Evolutionary conservation across 202 grass and related monocot species (phyloP).

Genomic region (Cymbopogon flexuosus): DNA sequence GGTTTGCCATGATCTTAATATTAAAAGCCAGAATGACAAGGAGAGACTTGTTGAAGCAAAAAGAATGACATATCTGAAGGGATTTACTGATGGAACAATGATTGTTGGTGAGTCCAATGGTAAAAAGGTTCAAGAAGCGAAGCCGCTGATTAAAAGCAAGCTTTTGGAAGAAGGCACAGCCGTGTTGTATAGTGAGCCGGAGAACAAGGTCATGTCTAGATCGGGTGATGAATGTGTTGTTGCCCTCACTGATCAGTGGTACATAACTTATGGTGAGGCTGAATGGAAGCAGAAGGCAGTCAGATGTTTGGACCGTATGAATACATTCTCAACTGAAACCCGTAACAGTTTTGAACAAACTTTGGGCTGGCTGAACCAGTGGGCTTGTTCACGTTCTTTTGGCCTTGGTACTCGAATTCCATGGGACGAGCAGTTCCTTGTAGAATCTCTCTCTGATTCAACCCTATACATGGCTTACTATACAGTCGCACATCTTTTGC

Average conservation of each 20-base stretch:
- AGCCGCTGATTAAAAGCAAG: slow-evolving; percentile 64
- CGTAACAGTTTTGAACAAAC: slow-evolving; percentile 80
- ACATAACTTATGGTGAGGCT: slow-evolving; percentile 63
- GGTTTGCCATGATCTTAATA: slow-evolving; percentile 50
- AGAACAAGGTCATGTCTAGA: slow-evolving; percentile 53
- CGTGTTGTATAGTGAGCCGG: slow-evolving; percentile 43
- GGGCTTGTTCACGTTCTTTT: neutral
- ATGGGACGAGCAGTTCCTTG: slow-evolving; percentile 80
- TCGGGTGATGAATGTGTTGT: slow-evolving; percentile 85
- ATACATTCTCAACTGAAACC: slow-evolving; percentile 47
- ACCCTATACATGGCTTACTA: slow-evolving; percentile 92
- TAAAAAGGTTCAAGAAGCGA: slow-evolving; percentile 57
- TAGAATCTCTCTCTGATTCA: slow-evolving; percentile 47
- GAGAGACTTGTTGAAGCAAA: slow-evolving; percentile 68
- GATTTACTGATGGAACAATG: slow-evolving; percentile 69
- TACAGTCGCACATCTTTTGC: slow-evolving; percentile 63
- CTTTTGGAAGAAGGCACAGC: slow-evolving; percentile 46
- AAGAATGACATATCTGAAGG: slow-evolving; percentile 57
- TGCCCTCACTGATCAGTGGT: slow-evolving; percentile 65
- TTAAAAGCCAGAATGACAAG: slow-evolving; percentile 68
- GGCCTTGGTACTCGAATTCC: slow-evolving; percentile 40
- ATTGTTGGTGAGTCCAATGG: slow-evolving; percentile 51
- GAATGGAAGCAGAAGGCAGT: slow-evolving; percentile 54
- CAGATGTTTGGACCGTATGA: slow-evolving; percentile 53
- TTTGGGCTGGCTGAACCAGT: slow-evolving; percentile 53